Conservation (phyloP, 108 stramenopile species). For the Parietichytrium sp. region DNA sequence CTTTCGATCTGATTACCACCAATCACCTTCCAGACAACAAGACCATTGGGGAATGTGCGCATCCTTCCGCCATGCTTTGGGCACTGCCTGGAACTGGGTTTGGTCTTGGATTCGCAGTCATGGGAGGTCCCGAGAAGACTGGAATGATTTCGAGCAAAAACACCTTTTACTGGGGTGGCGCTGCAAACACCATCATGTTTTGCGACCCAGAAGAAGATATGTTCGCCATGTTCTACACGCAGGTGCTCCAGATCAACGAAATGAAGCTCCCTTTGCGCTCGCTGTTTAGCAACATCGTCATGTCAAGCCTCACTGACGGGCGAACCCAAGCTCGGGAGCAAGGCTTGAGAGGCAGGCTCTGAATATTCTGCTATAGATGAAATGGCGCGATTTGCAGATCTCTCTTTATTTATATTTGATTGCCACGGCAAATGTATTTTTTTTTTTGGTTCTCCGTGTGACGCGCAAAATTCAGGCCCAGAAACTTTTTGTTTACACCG, state of each 20-base stretch:
- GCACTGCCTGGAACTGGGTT: slow-evolving; percentile 36
- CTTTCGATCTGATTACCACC: neutral
- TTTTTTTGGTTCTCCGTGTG: no score
- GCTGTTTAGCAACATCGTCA: slow-evolving; percentile 13
- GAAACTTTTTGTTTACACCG: no score
- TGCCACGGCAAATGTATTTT: no score
- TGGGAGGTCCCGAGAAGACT: neutral
- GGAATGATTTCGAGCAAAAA: neutral
- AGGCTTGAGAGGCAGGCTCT: no score
- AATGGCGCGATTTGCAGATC: no score
- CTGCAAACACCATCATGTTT: slow-evolving; percentile 37
- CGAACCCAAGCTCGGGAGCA: no score
- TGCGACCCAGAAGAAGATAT: slow-evolving; percentile 38
- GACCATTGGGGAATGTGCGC: neutral
- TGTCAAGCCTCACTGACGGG: neutral
- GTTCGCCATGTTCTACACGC: slow-evolving; percentile 43
- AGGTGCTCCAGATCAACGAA: slow-evolving; percentile 24
- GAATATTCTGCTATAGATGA: no score
- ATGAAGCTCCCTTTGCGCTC: slow-evolving; percentile 32
- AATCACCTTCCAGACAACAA: slow-evolving; percentile 36
- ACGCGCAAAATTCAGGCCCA: no score
- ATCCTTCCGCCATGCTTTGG: neutral
- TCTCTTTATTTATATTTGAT: no score
- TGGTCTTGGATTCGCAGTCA: slow-evolving; percentile 38
- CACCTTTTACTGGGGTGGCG: slow-evolving; percentile 43